Evolutionary conservation across 2,329 filamentous ascomycete species (phyloP).

Genomic region (Emergomyces africanus): DNA sequence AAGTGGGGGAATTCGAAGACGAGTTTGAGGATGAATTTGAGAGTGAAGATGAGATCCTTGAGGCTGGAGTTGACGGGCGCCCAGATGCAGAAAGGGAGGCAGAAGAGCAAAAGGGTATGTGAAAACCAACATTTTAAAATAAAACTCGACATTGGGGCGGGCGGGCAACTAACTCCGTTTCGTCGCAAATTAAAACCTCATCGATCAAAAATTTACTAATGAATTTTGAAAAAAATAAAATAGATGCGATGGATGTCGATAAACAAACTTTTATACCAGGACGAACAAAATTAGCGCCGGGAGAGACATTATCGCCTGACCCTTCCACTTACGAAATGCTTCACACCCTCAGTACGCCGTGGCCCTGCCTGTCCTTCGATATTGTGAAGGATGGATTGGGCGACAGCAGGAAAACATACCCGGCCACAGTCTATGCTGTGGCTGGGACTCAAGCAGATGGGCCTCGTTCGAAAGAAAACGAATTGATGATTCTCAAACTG

Average conservation of each 20-base stretch:
- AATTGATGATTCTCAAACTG: slow-evolving; percentile 92
- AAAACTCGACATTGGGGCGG: slow-evolving; percentile 9
- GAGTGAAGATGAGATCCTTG: slow-evolving; percentile 82
- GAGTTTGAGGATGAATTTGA: slow-evolving; percentile 97
- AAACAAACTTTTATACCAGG: slow-evolving; percentile 93
- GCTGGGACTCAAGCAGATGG: slow-evolving; percentile 84
- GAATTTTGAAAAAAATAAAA: slow-evolving; percentile 2
- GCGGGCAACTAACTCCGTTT: slow-evolving; percentile 8
- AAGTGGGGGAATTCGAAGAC: slow-evolving; percentile 52
- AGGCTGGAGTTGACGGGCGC: slow-evolving; percentile 84
- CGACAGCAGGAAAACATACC: slow-evolving; percentile 82
- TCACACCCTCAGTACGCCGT: slow-evolving; percentile 83
- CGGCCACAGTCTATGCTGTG: slow-evolving; percentile 88
- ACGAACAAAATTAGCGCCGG: slow-evolving; percentile 77
- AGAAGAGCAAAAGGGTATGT: slow-evolving; percentile 56
- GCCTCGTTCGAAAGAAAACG: slow-evolving; percentile 66
- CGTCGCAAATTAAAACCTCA: background rate
- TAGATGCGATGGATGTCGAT: slow-evolving; percentile 82
- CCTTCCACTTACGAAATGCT: slow-evolving; percentile 96
- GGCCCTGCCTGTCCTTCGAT: slow-evolving; percentile 96
- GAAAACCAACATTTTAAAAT: slow-evolving; percentile 2
- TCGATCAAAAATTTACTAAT: slow-evolving; percentile 9
- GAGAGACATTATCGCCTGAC: slow-evolving; percentile 84
- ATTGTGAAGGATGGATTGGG: slow-evolving; percentile 76
- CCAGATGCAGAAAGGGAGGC: slow-evolving; percentile 87